phyloP scores from a whole-genome alignment of 495 filamentous ascomycete species.

The Penicillium samsonianum region DNA sequence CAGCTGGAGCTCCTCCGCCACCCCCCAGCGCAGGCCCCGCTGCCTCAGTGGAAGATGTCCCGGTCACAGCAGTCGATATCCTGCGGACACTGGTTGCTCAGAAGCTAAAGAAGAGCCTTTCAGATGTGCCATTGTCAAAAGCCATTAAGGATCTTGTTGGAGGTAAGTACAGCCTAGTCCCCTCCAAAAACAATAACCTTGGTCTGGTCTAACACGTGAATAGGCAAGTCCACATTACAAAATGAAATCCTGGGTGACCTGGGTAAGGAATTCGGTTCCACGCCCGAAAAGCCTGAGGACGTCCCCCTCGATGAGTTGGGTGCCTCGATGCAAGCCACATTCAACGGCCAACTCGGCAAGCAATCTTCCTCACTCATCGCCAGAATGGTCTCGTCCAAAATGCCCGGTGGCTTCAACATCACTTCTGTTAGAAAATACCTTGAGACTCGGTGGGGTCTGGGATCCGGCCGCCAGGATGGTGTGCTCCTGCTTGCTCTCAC shows the following conservation, averaged over 20 bases:
- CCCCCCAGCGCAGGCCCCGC: slow-evolving; percentile 83
- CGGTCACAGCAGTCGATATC: slow-evolving; percentile 84
- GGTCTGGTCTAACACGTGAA: background rate
- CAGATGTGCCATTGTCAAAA: slow-evolving; percentile 90
- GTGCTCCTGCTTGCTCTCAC: slow-evolving; percentile 87
- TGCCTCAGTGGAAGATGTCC: slow-evolving; percentile 79
- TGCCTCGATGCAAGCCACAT: slow-evolving; percentile 94
- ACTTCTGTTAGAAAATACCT: slow-evolving; percentile 91
- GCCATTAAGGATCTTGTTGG: slow-evolving; percentile 99
- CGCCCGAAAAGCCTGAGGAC: slow-evolving; percentile 98
- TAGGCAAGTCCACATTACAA: slow-evolving; percentile 96
- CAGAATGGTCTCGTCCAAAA: slow-evolving; percentile 94
- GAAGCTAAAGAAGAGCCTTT: slow-evolving; percentile 91
- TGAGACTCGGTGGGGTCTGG: slow-evolving; percentile 91
- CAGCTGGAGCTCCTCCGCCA: slow-evolving; percentile 57
- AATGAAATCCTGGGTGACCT: slow-evolving; percentile 95
- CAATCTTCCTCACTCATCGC: slow-evolving; percentile 93
- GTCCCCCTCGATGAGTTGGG: slow-evolving; percentile 93
- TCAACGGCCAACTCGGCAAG: slow-evolving; percentile 97
- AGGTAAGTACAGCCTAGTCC: slow-evolving; percentile 59
- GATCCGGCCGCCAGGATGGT: slow-evolving; percentile 85
- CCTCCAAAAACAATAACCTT: background rate
- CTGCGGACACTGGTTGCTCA: slow-evolving; percentile 92
- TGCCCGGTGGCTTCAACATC: slow-evolving; percentile 99
- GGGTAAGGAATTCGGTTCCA: slow-evolving; percentile 97